Evolutionary conservation across 2,329 filamentous ascomycete species (phyloP), one percentile per base, ranked within the genome.

Genomic region (Pseudogymnoascus sp.): DNA sequence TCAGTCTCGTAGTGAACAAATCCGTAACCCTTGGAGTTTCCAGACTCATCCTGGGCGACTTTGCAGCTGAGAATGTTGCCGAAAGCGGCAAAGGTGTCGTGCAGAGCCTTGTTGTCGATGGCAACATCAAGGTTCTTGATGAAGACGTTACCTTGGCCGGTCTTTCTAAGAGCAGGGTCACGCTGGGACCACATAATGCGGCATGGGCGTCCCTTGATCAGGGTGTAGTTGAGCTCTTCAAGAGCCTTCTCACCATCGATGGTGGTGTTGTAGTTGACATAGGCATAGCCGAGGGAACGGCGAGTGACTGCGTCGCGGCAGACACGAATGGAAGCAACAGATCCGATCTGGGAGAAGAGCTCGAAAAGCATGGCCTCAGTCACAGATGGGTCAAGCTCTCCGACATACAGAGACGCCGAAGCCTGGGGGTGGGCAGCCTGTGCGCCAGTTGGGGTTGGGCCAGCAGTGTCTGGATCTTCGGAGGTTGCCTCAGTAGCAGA

Each of bases 101-200:
- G 94, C 62, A 99, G 89, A 75, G 94, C 94, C 86, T 99, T 99
- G 88, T 99, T 99, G 81, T 99, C 94, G 72, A 99, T 99, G 71
- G 94, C 94, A 69, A 88, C 88, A 77, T 99, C 94, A 68, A 99
- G 83, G 81, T 99, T 99, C 88, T 99, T 99, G 86, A 99, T 99
- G 85, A 99, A 99, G 71, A 99, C 93, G 74, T 99, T 99, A 76
- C 94, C 94, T 80, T 97, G 91, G 68, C 94, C 94, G 70, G 91
- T 99, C 88, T 99, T 99, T 81, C 94, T 94, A 71, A 99, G 87
- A 75, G 93, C 93, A 68, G 94, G 94, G 78, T 99, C 94, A 77
- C 94, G 94, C 85, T 99, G 94, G 67, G 94, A 99, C 94, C 94
- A 99, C 94, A 99, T 99, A 81, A 99, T 99, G 74, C 94, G 93